Conservation (phyloP, 2,329 filamentous ascomycete genomes). For the Gaeumannomyces tritici region DNA sequence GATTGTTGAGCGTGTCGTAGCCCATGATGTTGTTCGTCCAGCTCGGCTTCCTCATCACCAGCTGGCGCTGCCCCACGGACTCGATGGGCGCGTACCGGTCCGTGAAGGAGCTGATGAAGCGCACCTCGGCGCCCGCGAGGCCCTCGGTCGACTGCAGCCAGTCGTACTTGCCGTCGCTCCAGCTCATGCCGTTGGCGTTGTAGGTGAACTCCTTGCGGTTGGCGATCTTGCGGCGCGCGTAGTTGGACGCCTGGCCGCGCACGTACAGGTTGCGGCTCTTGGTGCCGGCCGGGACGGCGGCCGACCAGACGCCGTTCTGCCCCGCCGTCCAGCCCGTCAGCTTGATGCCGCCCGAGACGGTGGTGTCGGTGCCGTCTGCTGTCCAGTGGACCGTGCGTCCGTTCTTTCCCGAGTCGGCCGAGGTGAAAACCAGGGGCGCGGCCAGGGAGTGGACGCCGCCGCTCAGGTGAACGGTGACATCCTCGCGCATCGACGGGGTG, state of each 20-base stretch:
- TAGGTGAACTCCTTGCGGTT: constrained; percentile 6
- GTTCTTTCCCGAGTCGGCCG: constrained; percentile 6
- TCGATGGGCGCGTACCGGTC: constrained; percentile 8
- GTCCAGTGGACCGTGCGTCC: constrained; percentile 2
- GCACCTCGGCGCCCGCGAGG: constrained; percentile 6
- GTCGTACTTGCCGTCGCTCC: constrained; percentile 6
- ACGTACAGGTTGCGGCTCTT: constrained; percentile 8
- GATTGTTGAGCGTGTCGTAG: constrained; percentile 6
- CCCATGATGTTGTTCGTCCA: constrained; percentile 7
- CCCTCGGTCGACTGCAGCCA: constrained; percentile 4
- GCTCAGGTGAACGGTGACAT: constrained; percentile 5
- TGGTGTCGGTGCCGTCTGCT: not conserved
- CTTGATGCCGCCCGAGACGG: constrained; percentile 6
- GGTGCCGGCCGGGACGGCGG: constrained; percentile 5
- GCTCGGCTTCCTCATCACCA: constrained; percentile 7
- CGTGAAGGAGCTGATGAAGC: constrained; percentile 4
- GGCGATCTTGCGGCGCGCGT: constrained; percentile 6
- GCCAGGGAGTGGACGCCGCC: constrained; percentile 4
- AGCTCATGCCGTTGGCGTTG: constrained; percentile 5
- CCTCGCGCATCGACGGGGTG: not conserved
- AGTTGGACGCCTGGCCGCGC: constrained; percentile 7
- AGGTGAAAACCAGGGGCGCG: constrained; percentile 2
- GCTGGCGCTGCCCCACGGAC: constrained; percentile 2
- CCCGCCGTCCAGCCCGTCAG: constrained; percentile 5
- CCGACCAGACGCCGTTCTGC: constrained; percentile 5